Evolutionary conservation across 352 stramenopile genomes (phyloP).

Genomic region (Globisporangium nagaii): DNA sequence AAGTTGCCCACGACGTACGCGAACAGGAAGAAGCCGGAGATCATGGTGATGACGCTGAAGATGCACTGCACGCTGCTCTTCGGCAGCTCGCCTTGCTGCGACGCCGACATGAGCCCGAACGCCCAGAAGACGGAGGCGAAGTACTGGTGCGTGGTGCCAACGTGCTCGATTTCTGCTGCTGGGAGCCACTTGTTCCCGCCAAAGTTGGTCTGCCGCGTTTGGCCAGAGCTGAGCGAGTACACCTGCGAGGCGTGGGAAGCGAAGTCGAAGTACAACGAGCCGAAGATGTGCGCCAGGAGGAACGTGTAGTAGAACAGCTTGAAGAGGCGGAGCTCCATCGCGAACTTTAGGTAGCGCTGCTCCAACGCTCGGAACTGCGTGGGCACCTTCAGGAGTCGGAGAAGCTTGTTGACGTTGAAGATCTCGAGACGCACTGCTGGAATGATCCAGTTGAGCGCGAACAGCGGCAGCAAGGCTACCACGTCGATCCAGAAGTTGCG

Average conservation of each 20-base stretch:
- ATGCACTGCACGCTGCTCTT: conserved; percentile 26
- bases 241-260: conserved; percentile 30
- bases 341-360: conserved; percentile 35
- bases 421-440: conserved; percentile 18
- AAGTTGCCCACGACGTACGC: conserved; percentile 45
- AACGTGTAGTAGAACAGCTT: conserved; percentile 59
- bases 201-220: conserved; percentile 20
- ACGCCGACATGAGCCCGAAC: conserved; percentile 38
- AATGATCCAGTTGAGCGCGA: conserved; percentile 36
- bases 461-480: conserved; percentile 30
- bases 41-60: conserved; percentile 39
- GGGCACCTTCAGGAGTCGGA: conserved; percentile 42
- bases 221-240: conserved; percentile 7
- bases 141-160: conserved; percentile 17
- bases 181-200: conserved; percentile 36
- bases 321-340: conserved; percentile 38
- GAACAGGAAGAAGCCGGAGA: conserved; percentile 35
- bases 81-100: conserved; percentile 28
- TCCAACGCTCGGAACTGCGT: conserved; percentile 33
- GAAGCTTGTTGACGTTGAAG: conserved; percentile 50
- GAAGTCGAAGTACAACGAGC: conserved; percentile 54
- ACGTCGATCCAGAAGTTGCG: conserved; percentile 32
- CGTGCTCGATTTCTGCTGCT: conserved; percentile 19
- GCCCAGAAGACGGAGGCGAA: conserved; percentile 34
- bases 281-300: conserved; percentile 41